Base-by-base conservation (phyloP, 768 basidiomycete genomes). In the Xerocomellus dryophilus region DNA sequence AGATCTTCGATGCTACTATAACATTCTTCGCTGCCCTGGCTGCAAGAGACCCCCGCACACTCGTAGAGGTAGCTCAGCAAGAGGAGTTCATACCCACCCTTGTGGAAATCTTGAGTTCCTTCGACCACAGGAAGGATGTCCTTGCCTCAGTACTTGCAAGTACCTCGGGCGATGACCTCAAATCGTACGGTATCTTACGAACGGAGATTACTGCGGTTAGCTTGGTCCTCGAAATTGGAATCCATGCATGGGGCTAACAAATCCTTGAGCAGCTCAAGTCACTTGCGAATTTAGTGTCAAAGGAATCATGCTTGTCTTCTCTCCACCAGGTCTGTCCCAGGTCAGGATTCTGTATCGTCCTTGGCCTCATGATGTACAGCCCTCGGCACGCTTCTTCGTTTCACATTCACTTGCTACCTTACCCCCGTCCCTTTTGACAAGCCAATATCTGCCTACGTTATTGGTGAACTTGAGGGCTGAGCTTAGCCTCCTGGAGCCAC, bases 1-100 rank as follows among this genome's bases (percentile, higher is more conserved):
- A 89, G 86, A 74, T 90, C 21, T 67, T 92, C 31, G 86, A 91
- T 59, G 74, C 79, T 18, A 76, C 84, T 32, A 68, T 90, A 6
- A 70, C 77, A 0, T 79, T 86, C 57, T 89, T 88, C 56, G 73
- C 78, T 11, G 78, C 82, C 0, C 72, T 92, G 5, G 78, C 85
- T 5, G 77, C 88, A 4, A 80, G 81, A 47, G 85, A 90, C 52
- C 62, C 77, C 0, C 66, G 68, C 17, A 81, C 81, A 15, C 69
- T 90, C 10, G 54, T 70, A 5, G 86, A 88, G 27, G 69, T 91
- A 20, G 80, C 79, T 29, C 65, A 68, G 38, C 60, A 58, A 17
- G 60, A 72, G 20, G 58, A 59, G 12, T 68, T 81, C 12, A 65
- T 76, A 31, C 62, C 73, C 18, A 76, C 73, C 1, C 70, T 85